A percentile compares a stretch with the other conserved stretches of the same genome.
Evolutionary conservation across 1,284 basidiomycete species (phyloP).

Genomic region (Anthracocystis setariae): DNA sequence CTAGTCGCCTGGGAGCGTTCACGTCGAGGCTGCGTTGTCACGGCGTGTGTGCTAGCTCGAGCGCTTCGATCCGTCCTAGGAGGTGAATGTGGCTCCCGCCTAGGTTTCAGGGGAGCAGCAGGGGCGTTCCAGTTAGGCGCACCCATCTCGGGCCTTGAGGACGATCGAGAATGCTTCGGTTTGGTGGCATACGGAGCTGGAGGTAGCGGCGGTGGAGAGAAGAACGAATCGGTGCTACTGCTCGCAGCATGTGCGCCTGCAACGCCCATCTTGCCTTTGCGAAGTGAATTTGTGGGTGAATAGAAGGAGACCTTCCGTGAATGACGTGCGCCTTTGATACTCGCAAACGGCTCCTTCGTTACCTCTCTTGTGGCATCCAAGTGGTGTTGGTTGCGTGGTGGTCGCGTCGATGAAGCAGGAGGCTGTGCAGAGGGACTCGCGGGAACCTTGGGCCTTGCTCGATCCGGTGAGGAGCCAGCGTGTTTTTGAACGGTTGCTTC

Average conservation of each 20-base stretch:
- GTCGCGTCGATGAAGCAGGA: constrained; percentile 9
- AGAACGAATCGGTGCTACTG: constrained; percentile 25
- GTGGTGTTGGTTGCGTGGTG: neutral
- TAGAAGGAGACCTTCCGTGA: constrained; percentile 21
- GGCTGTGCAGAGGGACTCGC: constrained; percentile 2
- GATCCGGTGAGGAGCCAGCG: neutral
- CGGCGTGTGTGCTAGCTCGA: constrained; percentile 10
- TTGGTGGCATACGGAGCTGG: neutral
- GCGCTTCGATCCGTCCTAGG: constrained; percentile 11
- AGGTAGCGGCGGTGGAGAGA: constrained; percentile 2
- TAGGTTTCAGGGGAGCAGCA: constrained; percentile 16
- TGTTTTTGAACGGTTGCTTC: constrained; percentile 9
- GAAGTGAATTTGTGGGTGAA: constrained; percentile 26
- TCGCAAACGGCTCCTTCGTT: neutral
- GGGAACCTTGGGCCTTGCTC: neutral
- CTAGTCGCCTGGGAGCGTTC: constrained; percentile 29
- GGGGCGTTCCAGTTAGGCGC: constrained; percentile 27
- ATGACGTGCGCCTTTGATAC: neutral
- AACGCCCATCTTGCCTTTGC: constrained; percentile 17
- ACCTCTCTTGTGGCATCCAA: constrained; percentile 11
- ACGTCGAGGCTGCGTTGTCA: constrained; percentile 3
- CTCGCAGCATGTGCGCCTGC: constrained; percentile 1
- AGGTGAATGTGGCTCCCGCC: constrained; percentile 10
- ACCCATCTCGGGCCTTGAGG: constrained; percentile 15
- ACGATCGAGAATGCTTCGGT: constrained; percentile 10